phyloP scores from a whole-genome alignment of 352 stramenopile species.

The Blastocystis sp. region DNA sequence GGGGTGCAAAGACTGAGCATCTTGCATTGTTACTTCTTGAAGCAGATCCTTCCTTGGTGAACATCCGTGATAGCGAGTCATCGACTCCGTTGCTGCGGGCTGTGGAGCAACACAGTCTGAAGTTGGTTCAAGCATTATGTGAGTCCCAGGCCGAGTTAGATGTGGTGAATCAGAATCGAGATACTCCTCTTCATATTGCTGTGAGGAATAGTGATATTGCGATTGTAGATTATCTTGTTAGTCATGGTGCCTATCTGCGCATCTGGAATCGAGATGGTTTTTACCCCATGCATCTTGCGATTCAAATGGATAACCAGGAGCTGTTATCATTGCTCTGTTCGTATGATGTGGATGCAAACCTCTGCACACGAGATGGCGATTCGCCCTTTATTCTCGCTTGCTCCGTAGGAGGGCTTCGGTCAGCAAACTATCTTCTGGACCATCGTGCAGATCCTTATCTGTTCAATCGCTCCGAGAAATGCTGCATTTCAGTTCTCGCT shows the following conservation, averaged over 20 bases:
- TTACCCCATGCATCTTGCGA: conserved; percentile 55
- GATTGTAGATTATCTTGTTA: conserved; percentile 45
- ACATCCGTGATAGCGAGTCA: not conserved
- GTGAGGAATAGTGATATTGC: conserved; percentile 17
- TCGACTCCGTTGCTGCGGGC: conserved; percentile 43
- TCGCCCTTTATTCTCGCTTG: conserved; percentile 26
- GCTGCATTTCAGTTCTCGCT: not conserved
- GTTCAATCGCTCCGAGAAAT: not conserved
- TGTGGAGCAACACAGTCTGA: not conserved
- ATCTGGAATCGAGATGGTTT: conserved; percentile 52
- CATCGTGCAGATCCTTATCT: conserved; percentile 26
- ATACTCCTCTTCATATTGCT: conserved; percentile 44
- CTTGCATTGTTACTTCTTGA: conserved; percentile 1
- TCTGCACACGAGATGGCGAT: conserved; percentile 11
- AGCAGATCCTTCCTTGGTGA: not conserved
- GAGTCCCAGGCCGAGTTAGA: conserved; percentile 13
- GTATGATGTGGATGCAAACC: conserved; percentile 25
- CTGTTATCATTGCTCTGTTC: not conserved
- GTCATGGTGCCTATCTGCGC: conserved; percentile 13
- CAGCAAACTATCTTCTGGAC: not conserved
- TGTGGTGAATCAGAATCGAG: not conserved
- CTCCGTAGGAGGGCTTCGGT: not conserved
- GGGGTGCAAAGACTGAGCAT: not conserved
- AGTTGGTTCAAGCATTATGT: conserved; percentile 8
- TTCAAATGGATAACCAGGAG: not conserved